Conservation (phyloP, 2,329 filamentous ascomycete genomes). For the Trichoderma sp. region DNA sequence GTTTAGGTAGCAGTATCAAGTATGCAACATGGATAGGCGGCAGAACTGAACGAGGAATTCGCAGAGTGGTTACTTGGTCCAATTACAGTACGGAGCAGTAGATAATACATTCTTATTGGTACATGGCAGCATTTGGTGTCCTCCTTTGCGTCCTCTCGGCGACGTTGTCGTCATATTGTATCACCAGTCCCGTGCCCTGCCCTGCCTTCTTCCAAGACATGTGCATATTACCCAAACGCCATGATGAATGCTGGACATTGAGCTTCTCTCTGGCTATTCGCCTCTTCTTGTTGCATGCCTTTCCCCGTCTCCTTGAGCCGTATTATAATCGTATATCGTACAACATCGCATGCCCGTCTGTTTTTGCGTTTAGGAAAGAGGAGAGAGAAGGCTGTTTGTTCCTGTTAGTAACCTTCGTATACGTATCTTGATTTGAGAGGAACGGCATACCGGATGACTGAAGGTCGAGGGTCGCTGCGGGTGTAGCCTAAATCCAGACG, state of each 20-base stretch:
- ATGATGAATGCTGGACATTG: slow-evolving; percentile 26
- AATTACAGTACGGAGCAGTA: slow-evolving; percentile 9
- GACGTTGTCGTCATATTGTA: not conserved
- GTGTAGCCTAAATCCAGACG: slow-evolving; percentile 68
- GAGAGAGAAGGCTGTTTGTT: slow-evolving; percentile 56
- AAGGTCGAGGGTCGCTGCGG: slow-evolving; percentile 85
- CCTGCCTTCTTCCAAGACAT: not conserved
- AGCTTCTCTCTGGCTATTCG: slow-evolving; percentile 16
- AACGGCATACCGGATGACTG: slow-evolving; percentile 54
- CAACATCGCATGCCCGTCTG: slow-evolving; percentile 1
- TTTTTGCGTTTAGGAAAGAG: slow-evolving; percentile 52
- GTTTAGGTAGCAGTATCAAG: not conserved
- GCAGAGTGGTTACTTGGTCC: slow-evolving; percentile 11
- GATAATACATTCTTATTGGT: slow-evolving; percentile 20
- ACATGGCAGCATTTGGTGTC: slow-evolving; percentile 11
- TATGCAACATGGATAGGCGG: not conserved
- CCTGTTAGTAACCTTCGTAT: not conserved
- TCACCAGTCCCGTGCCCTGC: not conserved
- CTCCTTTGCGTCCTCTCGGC: not conserved
- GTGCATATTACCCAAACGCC: slow-evolving; percentile 26
- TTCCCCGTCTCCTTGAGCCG: not conserved
- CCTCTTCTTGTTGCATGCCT: not conserved
- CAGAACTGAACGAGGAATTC: not conserved
- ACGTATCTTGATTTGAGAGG: not conserved
- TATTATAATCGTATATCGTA: slow-evolving; percentile 17